phyloP scores from a whole-genome alignment of 192 early-diverging fungal genomes.

The Umbelopsis vinacea region DNA sequence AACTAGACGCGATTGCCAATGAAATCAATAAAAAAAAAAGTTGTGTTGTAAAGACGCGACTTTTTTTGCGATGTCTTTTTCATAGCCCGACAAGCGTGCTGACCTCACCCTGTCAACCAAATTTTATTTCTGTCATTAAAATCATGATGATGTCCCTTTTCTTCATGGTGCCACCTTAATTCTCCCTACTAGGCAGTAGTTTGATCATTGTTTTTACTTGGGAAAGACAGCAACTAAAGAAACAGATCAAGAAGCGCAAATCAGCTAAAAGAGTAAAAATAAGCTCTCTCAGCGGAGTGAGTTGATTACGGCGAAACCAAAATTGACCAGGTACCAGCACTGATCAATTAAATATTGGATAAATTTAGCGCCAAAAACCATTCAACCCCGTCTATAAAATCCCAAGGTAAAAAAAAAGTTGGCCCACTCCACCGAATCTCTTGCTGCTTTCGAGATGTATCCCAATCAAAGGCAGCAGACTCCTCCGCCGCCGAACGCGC shows the following conservation, averaged over 20 bases:
- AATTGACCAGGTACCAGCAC: slow-evolving; percentile 13
- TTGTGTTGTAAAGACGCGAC: slow-evolving; percentile 4
- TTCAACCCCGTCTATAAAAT: not conserved
- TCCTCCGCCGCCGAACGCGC: not conserved
- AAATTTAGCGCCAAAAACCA: slow-evolving; percentile 1
- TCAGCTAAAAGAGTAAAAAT: too few species aligned
- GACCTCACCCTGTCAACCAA: not conserved
- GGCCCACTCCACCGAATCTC: not conserved
- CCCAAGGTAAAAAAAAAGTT: too few species aligned
- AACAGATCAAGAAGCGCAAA: too few species aligned
- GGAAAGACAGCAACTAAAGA: too few species aligned
- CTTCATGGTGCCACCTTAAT: not conserved
- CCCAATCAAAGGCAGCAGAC: not conserved
- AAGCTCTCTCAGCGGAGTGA: not conserved
- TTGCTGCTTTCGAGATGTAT: slow-evolving; percentile 14
- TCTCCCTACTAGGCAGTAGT: not conserved
- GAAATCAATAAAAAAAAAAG: slow-evolving; percentile 1
- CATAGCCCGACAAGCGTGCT: not conserved
- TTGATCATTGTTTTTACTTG: not conserved
- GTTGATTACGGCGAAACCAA: not conserved
- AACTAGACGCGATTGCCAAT: slow-evolving; percentile 9
- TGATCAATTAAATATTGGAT: not conserved
- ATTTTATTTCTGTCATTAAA: not conserved
- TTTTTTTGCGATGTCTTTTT: not conserved
- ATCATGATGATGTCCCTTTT: not conserved